These are phyloP conservation scores for Talaromyces wortmannii DNA, from an alignment of 495 filamentous ascomycete genomes.

Conservation along the genomic window DNA sequence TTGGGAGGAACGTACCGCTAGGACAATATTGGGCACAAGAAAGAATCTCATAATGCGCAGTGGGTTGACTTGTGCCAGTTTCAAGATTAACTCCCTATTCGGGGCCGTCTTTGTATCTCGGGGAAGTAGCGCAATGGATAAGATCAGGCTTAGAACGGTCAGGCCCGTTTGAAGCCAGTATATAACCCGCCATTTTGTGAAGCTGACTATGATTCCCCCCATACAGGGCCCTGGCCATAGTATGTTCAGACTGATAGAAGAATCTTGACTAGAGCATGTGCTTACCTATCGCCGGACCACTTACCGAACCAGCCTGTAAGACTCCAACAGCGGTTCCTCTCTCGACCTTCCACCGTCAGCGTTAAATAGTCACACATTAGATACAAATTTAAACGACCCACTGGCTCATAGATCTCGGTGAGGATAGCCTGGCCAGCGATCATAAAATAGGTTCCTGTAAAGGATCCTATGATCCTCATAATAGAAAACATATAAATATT, in stretches of 20 bases:
- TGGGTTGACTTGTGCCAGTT: constrained; percentile 25
- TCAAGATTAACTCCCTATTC: constrained; percentile 7
- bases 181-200: constrained; percentile 46
- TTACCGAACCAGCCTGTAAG: constrained; percentile 46
- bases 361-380: background rate
- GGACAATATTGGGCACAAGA: constrained; percentile 32
- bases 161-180: constrained; percentile 53
- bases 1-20: constrained; percentile 20
- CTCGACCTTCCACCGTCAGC: constrained; percentile 28
- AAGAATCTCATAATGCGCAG: constrained; percentile 24
- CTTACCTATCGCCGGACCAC: constrained; percentile 49
- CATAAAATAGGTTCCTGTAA: constrained; percentile 40
- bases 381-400: constrained; percentile 6
- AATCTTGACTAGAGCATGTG: constrained; percentile 1
- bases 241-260: background rate
- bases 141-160: constrained; percentile 28
- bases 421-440: constrained; percentile 39
- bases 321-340: constrained; percentile 49
- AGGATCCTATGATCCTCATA: constrained; percentile 29
- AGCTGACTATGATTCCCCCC: constrained; percentile 50
- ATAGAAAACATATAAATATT: constrained; percentile 34
- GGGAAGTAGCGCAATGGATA: constrained; percentile 33
- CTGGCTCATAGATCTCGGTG: constrained; percentile 40
- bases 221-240: constrained; percentile 31
- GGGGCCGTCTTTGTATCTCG: no score